These are phyloP conservation scores for Quercus suber DNA, from an alignment of 306 rosid species.

Conservation along the genomic window DNA sequence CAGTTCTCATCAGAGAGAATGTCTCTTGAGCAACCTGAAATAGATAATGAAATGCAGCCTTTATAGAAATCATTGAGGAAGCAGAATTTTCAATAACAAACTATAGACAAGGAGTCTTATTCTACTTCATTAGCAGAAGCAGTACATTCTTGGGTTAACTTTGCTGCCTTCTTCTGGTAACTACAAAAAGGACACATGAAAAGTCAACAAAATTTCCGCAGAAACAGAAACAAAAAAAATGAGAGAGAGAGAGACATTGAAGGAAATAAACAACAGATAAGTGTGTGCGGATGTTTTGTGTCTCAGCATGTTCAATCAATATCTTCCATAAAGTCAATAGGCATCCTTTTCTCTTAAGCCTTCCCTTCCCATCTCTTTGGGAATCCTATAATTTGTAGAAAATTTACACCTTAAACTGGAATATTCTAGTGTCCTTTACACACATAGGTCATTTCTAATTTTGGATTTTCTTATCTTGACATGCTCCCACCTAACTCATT, in stretches of 20 bases:
- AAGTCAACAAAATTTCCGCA: slow-evolving; percentile 11
- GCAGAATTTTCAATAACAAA: slow-evolving; percentile 10
- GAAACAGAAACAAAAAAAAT: background rate
- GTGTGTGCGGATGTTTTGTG: background rate
- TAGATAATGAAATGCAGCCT: slow-evolving; percentile 6
- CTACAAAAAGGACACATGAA: slow-evolving; percentile 37
- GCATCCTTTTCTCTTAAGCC: background rate
- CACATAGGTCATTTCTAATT: background rate
- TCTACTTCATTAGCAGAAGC: slow-evolving; percentile 93
- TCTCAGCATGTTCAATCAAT: slow-evolving; percentile 12
- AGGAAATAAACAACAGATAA: background rate
- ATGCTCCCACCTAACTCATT: background rate
- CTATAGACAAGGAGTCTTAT: slow-evolving; percentile 16
- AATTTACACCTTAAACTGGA: background rate
- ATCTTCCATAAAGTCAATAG: background rate
- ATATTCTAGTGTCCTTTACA: background rate
- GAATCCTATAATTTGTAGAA: slow-evolving; percentile 4
- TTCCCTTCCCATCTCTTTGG: background rate
- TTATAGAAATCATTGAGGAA: slow-evolving; percentile 4
- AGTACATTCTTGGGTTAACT: slow-evolving; percentile 76
- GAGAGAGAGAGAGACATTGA: background rate
- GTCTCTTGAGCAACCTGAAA: slow-evolving; percentile 95
- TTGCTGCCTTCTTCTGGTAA: slow-evolving; percentile 92
- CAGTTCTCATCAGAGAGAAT: slow-evolving; percentile 85
- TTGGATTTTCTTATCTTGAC: background rate